Evolutionary conservation across 352 stramenopile species (phyloP), one percentile per base, ranked within the genome.

Genomic region (Phytophthora boehmeriae): DNA sequence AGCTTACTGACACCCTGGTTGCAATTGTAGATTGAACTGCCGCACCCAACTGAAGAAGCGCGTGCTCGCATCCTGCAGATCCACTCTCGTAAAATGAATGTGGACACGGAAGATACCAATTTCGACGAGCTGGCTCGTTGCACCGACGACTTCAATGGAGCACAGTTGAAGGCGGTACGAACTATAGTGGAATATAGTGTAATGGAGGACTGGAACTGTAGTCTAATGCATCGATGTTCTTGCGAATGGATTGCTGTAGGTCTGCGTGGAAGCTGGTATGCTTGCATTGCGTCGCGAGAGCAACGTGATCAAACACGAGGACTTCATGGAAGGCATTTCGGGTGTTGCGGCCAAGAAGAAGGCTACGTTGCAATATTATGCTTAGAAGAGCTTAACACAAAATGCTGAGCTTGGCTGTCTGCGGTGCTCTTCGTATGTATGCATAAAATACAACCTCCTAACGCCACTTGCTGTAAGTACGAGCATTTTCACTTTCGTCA

Each of bases 181-280:
- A 32, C 28, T 30, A 14, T 13, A 25, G 17, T n/a, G 1, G n/a
- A 57, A n/a, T 50, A 28, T 25, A 3, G 0, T 22, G 6, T 14
- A 17, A 11, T 39, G 17, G 48, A 9, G 13, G 11, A 2, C 28
- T 41, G 32, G 19, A 20, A 42, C 14, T 44, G 20, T 25, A n/a
- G n/a, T 59, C 11, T 44, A 19, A 30, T 6, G 25, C 25, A 30
- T 30, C 25, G 6, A 30, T 6, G 3, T 30, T 30, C 25, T 30
- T 49, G 34, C 32, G 8, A 35, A 28, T 23, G 27, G 49, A 32
- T 50, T 49, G 16, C 20, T 63, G 14, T 45, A 83, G 75, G 75
- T 99, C n/a, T 99, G 96, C 63, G 97, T 99, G 20, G 97, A 99
- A 75, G 97, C 97, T 32, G 97, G 97, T 57, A 99, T 99, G 97